phyloP scores from a whole-genome alignment of 805 yeast species.

The Starmerella vaccinii region DNA sequence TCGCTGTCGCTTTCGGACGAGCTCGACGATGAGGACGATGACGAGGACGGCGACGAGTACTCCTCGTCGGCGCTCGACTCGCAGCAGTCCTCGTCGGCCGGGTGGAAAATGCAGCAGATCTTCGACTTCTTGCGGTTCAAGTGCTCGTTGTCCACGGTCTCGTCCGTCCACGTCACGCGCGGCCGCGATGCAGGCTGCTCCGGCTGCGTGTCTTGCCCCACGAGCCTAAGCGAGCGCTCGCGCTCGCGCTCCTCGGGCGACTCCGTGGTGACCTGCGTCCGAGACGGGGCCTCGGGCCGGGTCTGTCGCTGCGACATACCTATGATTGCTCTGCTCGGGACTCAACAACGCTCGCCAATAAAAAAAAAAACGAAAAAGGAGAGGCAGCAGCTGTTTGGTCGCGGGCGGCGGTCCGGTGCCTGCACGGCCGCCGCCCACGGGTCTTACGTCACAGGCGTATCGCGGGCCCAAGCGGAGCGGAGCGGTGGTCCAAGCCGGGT shows the following conservation, averaged over 20 bases:
- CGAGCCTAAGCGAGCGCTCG: constrained; percentile 2
- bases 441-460: constrained; percentile 4
- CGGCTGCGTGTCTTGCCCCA: background rate
- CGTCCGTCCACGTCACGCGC: constrained; percentile 74
- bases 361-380: too few species aligned
- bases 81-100: constrained; percentile 33
- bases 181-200: constrained; percentile 27
- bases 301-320: background rate
- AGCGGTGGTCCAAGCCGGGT: too few species aligned
- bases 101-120: constrained; percentile 60
- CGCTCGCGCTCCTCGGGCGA: constrained; percentile 2
- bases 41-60: constrained; percentile 24
- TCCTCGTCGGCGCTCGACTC: constrained; percentile 31
- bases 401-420: too few species aligned
- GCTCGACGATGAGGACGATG: constrained; percentile 5
- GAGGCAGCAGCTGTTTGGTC: too few species aligned
- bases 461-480: too few species aligned
- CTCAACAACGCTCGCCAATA: background rate
- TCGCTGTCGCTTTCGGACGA: constrained; percentile 36
- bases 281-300: background rate
- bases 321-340: background rate
- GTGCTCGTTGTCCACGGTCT: constrained; percentile 80
- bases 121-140: constrained; percentile 83
- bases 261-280: background rate
- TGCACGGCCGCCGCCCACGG: background rate